These are phyloP conservation scores for Metschnikowia noctiluminum DNA, from an alignment of 805 yeast species.

Conservation along the genomic window DNA sequence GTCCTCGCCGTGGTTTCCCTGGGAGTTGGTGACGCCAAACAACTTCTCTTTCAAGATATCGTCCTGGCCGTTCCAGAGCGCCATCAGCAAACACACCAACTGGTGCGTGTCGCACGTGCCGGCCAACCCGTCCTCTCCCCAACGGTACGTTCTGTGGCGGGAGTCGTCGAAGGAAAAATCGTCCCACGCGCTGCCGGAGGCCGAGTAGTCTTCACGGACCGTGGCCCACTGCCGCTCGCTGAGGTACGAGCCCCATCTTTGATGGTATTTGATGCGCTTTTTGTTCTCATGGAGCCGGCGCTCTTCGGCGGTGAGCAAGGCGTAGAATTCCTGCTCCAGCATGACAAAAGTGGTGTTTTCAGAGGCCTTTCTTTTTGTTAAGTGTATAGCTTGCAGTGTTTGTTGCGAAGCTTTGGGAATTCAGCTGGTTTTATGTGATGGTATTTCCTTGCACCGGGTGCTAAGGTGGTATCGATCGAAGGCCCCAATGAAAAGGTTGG, in stretches of 20 bases:
- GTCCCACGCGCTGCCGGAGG: conserved; percentile 86
- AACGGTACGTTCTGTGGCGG: conserved; percentile 73
- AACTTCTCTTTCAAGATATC: conserved; percentile 78
- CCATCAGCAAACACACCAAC: conserved; percentile 70
- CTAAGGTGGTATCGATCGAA: no score
- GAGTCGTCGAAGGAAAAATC: conserved; percentile 85
- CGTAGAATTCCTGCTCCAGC: conserved; percentile 13
- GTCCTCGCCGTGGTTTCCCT: conserved; percentile 96
- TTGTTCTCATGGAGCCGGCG: conserved; percentile 32
- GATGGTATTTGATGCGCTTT: conserved; percentile 56
- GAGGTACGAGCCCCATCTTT: conserved; percentile 88
- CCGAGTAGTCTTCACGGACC: conserved; percentile 84
- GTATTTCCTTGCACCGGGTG: no score
- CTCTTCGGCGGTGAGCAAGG: conserved; percentile 36
- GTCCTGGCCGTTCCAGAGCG: conserved; percentile 90
- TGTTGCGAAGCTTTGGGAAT: no score
- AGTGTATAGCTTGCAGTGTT: not conserved
- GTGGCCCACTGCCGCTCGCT: conserved; percentile 76
- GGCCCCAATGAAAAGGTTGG: no score
- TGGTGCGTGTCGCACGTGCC: conserved; percentile 87
- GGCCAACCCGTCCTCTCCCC: conserved; percentile 96
- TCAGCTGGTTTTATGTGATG: no score
- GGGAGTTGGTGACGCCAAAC: conserved; percentile 86
- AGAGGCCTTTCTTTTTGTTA: not conserved
- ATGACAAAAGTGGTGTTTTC: not conserved